Evolutionary conservation across 2,329 filamentous ascomycete species (phyloP).

Genomic region (Ophiostoma tasmaniense): DNA sequence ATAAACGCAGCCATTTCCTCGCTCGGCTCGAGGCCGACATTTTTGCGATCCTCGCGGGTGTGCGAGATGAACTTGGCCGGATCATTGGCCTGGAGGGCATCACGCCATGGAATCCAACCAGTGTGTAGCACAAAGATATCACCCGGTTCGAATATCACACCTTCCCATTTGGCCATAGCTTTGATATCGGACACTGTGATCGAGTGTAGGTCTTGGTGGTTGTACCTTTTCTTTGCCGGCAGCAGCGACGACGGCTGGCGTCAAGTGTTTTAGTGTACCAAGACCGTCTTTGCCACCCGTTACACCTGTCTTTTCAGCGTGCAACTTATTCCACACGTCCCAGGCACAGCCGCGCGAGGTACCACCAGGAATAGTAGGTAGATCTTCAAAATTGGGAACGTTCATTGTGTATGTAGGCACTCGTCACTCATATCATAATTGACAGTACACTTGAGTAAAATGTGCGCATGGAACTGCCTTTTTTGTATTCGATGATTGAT

Average conservation of each 20-base stretch:
- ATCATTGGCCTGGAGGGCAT: slow-evolving; percentile 31
- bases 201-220: slow-evolving; percentile 43
- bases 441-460: not conserved
- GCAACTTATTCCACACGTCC: slow-evolving; percentile 6
- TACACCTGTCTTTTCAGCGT: not conserved
- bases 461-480: not conserved
- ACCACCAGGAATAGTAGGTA: not conserved
- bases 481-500: not conserved
- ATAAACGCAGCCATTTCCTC: slow-evolving; percentile 46
- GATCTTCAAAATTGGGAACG: not conserved
- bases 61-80: not conserved
- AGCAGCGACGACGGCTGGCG: slow-evolving; percentile 43
- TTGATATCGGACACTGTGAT: slow-evolving; percentile 49
- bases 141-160: slow-evolving; percentile 53
- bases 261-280: slow-evolving; percentile 53
- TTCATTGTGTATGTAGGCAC: not conserved
- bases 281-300: slow-evolving; percentile 39
- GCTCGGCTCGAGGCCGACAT: slow-evolving; percentile 29
- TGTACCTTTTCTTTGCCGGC: slow-evolving; percentile 42
- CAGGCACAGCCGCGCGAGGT: slow-evolving; percentile 3
- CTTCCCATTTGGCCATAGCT: slow-evolving; percentile 49
- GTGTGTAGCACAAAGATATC: slow-evolving; percentile 60
- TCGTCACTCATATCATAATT: not conserved
- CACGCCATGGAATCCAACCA: slow-evolving; percentile 52
- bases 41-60: not conserved